Conservation (phyloP, 139 green algal species). For the Coelastrella sp. region DNA sequence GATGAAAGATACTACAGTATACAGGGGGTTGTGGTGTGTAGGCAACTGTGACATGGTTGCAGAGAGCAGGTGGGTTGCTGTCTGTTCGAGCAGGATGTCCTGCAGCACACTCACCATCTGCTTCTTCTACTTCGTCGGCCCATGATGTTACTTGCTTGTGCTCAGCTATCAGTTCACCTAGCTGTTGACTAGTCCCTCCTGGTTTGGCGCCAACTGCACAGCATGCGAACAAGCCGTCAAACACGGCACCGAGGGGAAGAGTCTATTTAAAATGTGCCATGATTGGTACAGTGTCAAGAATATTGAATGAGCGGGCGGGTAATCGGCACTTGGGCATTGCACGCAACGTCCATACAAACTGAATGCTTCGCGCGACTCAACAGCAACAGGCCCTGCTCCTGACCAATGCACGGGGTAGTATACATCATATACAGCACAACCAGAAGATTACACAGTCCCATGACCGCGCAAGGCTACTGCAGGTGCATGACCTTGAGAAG, state of each 20-base stretch:
- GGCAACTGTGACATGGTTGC: too few relatives aligned
- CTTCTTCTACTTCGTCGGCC: slow-evolving; percentile 45
- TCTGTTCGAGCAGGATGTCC: background rate
- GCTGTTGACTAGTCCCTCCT: slow-evolving; percentile 28
- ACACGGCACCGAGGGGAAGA: too few relatives aligned
- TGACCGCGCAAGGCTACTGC: background rate
- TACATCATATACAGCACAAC: too few relatives aligned
- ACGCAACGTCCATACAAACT: too few relatives aligned
- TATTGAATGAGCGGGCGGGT: too few relatives aligned
- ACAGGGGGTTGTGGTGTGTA: too few relatives aligned
- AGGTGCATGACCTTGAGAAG: background rate
- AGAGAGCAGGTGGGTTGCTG: background rate
- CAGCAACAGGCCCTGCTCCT: too few relatives aligned
- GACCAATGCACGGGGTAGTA: too few relatives aligned
- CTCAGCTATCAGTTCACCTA: background rate
- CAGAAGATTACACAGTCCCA: background rate
- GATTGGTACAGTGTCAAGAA: background rate
- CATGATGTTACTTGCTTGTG: slow-evolving; percentile 34
- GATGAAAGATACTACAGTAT: too few relatives aligned
- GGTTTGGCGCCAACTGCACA: slow-evolving; percentile 38
- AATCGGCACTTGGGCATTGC: too few relatives aligned
- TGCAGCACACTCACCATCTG: slow-evolving; percentile 16
- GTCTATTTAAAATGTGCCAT: too few relatives aligned
- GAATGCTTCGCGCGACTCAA: too few relatives aligned
- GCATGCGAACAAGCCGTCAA: background rate